Evolutionary conservation across 2,329 filamentous ascomycete genomes (phyloP).

Genomic region (Uncinocarpus reesii): DNA sequence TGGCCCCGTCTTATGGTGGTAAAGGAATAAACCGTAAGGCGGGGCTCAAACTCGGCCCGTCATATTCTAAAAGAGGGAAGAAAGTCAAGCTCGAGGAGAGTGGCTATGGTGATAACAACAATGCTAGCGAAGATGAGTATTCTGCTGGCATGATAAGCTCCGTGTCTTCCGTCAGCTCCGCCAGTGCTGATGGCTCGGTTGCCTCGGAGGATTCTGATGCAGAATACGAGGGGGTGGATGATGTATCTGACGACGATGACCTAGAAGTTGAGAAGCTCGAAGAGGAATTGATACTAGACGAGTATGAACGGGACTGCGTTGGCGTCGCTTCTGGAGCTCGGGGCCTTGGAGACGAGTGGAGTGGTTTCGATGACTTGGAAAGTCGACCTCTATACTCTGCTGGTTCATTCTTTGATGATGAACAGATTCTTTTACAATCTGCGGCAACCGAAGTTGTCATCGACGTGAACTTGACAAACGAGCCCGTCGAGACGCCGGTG

Average conservation of each 20-base stretch:
- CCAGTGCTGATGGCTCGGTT: slow-evolving; percentile 10
- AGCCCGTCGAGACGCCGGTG: slow-evolving; percentile 35
- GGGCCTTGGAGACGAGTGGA: slow-evolving; percentile 38
- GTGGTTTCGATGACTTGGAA: slow-evolving; percentile 42
- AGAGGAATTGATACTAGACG: slow-evolving; percentile 59
- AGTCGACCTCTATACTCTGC: slow-evolving; percentile 34
- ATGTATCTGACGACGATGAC: slow-evolving; percentile 69
- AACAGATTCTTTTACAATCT: slow-evolving; percentile 28
- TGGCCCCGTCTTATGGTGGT: slow-evolving; percentile 36
- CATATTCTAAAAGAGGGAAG: slow-evolving; percentile 25
- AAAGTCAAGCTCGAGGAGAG: slow-evolving; percentile 18
- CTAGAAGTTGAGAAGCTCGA: slow-evolving; percentile 67
- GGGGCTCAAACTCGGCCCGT: slow-evolving; percentile 29
- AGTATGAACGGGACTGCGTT: slow-evolving; percentile 26
- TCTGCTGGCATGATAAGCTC: not conserved
- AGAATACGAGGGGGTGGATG: slow-evolving; percentile 63
- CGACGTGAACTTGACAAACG: slow-evolving; percentile 29
- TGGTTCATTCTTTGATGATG: slow-evolving; percentile 36
- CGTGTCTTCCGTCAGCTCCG: slow-evolving; percentile 16
- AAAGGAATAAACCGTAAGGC: slow-evolving; percentile 30
- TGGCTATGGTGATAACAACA: slow-evolving; percentile 1
- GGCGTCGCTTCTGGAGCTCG: slow-evolving; percentile 7
- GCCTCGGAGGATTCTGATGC: slow-evolving; percentile 23
- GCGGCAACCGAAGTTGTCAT: slow-evolving; percentile 31
- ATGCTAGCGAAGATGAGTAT: slow-evolving; percentile 4